Conservation (phyloP, 768 basidiomycete species). For the Lactarius tabidus region DNA sequence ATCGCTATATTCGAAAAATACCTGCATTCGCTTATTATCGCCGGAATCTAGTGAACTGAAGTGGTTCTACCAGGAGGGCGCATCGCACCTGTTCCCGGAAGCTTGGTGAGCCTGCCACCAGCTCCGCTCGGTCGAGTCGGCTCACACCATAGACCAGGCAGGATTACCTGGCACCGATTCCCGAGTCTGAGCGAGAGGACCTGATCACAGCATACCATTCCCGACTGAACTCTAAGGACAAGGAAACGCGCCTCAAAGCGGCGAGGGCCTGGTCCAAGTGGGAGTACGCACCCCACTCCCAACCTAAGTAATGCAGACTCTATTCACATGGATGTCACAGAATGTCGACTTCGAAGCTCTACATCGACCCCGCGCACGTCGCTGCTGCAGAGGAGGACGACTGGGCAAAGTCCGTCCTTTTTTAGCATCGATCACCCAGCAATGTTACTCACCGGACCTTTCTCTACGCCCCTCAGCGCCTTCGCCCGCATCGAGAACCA, state of each 20-base stretch:
- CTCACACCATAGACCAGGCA: conserved; percentile 52
- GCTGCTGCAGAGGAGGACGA: conserved; percentile 65
- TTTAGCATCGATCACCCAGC: background rate
- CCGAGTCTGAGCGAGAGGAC: conserved; percentile 73
- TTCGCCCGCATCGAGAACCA: conserved; percentile 90
- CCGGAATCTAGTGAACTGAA: conserved; percentile 57
- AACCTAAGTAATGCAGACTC: background rate
- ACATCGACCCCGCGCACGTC: conserved; percentile 63
- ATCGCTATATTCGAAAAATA: background rate
- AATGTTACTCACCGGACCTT: background rate
- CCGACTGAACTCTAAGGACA: conserved; percentile 69
- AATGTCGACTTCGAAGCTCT: conserved; percentile 77
- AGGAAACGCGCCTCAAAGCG: conserved; percentile 57
- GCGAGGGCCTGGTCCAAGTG: conserved; percentile 88
- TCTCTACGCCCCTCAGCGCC: conserved; percentile 43
- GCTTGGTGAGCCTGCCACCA: conserved; percentile 54
- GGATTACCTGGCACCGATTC: conserved; percentile 75
- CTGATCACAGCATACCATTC: conserved; percentile 81
- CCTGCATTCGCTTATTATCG: background rate
- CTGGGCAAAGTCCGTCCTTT: conserved; percentile 61
- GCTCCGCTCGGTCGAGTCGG: background rate
- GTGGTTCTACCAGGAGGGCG: conserved; percentile 91
- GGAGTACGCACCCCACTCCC: conserved; percentile 56
- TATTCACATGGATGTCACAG: conserved; percentile 37
- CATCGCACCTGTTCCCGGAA: conserved; percentile 80